Evolutionary conservation across 139 green algal genomes (phyloP).

Genomic region (Chlamydomonas eustigma): DNA sequence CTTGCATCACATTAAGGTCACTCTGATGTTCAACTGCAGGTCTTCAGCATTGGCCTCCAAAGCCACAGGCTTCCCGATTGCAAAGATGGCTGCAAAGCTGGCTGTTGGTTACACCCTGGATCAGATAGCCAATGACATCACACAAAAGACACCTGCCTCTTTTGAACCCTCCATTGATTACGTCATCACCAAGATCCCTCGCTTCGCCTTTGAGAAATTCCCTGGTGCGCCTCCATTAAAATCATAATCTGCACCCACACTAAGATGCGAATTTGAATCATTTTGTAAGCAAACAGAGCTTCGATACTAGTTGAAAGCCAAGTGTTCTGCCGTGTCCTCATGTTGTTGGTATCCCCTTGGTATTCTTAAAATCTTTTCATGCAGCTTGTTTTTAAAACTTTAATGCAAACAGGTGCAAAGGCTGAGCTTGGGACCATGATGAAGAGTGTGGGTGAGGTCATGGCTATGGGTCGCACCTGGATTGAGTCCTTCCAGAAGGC

Average conservation of each 20-base stretch:
- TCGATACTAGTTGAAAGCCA: no score
- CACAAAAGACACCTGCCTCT: slow-evolving; percentile 91
- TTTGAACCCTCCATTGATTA: slow-evolving; percentile 99
- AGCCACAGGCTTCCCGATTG: slow-evolving; percentile 96
- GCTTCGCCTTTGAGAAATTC: slow-evolving; percentile 99
- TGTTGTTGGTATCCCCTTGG: no score
- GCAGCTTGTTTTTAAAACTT: no score
- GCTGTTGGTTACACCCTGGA: slow-evolving; percentile 95
- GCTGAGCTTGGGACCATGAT: slow-evolving; percentile 89
- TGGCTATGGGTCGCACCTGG: slow-evolving; percentile 84
- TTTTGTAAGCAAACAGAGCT: no score
- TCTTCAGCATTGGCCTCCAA: slow-evolving; percentile 98
- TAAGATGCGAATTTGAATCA: no score
- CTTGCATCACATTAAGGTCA: no score
- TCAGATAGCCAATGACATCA: slow-evolving; percentile 99
- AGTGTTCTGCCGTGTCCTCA: no score
- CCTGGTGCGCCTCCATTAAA: no score
- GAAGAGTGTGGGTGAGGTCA: slow-evolving; percentile 96
- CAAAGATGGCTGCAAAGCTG: slow-evolving; percentile 99
- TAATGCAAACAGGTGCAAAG: slow-evolving; percentile 69
- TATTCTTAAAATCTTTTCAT: no score
- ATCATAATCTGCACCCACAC: no score
- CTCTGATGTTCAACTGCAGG: no score
- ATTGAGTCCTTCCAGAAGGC: slow-evolving; percentile 55
- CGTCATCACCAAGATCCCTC: slow-evolving; percentile 92